Evolutionary conservation across 106 monocot species (phyloP).

Genomic region (Alisma plantagoaquatica): DNA sequence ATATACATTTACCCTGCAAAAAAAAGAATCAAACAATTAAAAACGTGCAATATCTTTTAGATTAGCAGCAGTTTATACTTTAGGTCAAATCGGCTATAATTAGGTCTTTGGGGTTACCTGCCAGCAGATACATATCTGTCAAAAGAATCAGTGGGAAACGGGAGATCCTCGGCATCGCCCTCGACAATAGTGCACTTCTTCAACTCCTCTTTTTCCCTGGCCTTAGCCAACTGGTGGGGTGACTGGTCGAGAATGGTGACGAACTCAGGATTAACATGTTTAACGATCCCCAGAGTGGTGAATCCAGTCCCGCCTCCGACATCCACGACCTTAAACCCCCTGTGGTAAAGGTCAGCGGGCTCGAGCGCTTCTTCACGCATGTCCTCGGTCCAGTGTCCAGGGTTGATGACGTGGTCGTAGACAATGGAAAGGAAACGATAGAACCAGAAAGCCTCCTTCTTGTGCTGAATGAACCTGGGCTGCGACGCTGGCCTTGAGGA

Average conservation of each 20-base stretch:
- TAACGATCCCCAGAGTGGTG: constrained; percentile 81
- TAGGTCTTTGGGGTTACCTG: constrained; percentile 69
- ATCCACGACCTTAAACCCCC: constrained; percentile 69
- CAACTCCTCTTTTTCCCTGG: constrained; percentile 68
- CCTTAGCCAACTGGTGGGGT: constrained; percentile 88
- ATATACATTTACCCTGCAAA: too few relatives aligned
- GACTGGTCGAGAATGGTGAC: constrained; percentile 95
- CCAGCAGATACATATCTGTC: constrained; percentile 93
- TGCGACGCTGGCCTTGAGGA: constrained; percentile 59
- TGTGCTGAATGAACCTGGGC: constrained; percentile 97
- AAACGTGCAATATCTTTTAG: not conserved
- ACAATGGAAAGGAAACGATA: constrained; percentile 90
- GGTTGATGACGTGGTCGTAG: constrained; percentile 92
- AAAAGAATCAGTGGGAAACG: constrained; percentile 68
- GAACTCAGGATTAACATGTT: constrained; percentile 70
- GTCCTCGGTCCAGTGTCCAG: constrained; percentile 94
- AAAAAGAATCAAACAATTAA: not conserved
- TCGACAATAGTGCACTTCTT: constrained; percentile 84
- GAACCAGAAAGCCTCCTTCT: constrained; percentile 97
- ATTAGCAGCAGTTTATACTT: not conserved
- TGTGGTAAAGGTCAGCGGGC: constrained; percentile 64
- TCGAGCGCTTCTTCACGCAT: constrained; percentile 94
- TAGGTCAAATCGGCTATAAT: not conserved
- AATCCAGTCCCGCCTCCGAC: constrained; percentile 96
- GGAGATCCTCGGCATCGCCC: constrained; percentile 91